phyloP scores from a whole-genome alignment of 176 grass and related monocot genomes.

The Rhynchospora tenuis region DNA sequence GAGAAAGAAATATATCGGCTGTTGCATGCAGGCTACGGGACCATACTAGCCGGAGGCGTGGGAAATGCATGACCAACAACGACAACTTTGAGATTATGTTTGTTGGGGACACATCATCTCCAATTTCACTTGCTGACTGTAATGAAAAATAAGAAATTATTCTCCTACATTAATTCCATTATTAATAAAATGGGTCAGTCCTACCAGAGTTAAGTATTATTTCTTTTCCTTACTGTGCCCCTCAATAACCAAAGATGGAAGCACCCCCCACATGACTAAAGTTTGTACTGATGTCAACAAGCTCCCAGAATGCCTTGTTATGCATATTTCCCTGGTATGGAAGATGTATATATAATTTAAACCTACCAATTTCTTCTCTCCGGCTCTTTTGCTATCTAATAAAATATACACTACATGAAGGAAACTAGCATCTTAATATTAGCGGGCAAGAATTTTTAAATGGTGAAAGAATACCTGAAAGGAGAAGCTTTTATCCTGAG shows the following conservation, averaged over 20 bases:
- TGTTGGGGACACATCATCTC: constrained; percentile 78
- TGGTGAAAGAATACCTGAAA: constrained; percentile 61
- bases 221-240: not conserved
- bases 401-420: not conserved
- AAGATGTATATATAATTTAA: not conserved
- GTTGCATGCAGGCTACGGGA: constrained; percentile 88
- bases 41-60: constrained; percentile 85
- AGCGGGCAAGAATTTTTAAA: not conserved
- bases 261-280: not conserved
- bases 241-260: not conserved
- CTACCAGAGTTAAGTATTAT: not conserved
- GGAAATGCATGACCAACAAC: constrained; percentile 83
- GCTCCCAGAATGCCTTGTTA: not conserved
- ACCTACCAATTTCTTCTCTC: not conserved
- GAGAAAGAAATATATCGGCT: constrained; percentile 76
- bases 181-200: not conserved
- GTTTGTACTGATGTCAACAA: not conserved
- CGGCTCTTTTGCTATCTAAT: not conserved
- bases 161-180: constrained; percentile 1
- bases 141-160: constrained; percentile 27
- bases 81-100: constrained; percentile 92
- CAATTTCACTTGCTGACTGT: constrained; percentile 80
- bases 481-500: constrained; percentile 94
- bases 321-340: not conserved
- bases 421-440: not conserved